Percentiles rank a stretch among this genome's conserved stretches.
Conservation (phyloP, 306 rosid genomes). For the Chamaecrista fasciculata region DNA sequence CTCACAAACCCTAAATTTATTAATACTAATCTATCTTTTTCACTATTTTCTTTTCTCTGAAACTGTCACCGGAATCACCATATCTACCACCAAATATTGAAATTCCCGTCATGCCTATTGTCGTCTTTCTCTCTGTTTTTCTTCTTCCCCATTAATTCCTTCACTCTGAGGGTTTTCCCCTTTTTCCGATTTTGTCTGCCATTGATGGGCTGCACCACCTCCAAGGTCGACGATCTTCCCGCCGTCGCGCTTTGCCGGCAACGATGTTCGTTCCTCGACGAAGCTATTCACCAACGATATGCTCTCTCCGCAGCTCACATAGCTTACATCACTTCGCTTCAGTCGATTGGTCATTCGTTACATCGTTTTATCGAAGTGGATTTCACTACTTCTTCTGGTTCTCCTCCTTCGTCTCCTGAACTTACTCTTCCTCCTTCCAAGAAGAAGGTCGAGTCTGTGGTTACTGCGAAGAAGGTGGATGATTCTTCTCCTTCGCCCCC, state of each 20-base stretch:
- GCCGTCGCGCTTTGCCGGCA: slow-evolving; percentile 91
- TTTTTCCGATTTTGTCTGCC: neutral
- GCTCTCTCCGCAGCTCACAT: slow-evolving; percentile 73
- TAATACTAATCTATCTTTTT: neutral
- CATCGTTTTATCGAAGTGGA: slow-evolving; percentile 54
- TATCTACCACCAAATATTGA: too few species aligned
- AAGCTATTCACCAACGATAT: slow-evolving; percentile 76
- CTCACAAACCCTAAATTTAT: slow-evolving; percentile 15
- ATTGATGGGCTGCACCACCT: slow-evolving; percentile 81
- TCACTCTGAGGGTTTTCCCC: too few species aligned
- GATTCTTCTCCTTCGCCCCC: slow-evolving; percentile 36
- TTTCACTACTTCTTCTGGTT: slow-evolving; percentile 27
- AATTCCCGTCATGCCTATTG: neutral
- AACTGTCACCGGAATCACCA: neutral
- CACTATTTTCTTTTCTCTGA: neutral
- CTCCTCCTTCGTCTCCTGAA: slow-evolving; percentile 35
- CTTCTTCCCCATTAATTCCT: too few species aligned
- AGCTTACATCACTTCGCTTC: slow-evolving; percentile 70
- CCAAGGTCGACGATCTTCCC: slow-evolving; percentile 88
- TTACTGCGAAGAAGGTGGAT: slow-evolving; percentile 3
- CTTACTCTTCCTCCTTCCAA: slow-evolving; percentile 47
- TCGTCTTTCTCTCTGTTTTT: neutral
- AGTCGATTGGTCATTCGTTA: slow-evolving; percentile 57
- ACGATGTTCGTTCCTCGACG: slow-evolving; percentile 62
- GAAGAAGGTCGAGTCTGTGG: slow-evolving; percentile 37